Conservation (phyloP, 495 filamentous ascomycete genomes). For the Podospora didyma region DNA sequence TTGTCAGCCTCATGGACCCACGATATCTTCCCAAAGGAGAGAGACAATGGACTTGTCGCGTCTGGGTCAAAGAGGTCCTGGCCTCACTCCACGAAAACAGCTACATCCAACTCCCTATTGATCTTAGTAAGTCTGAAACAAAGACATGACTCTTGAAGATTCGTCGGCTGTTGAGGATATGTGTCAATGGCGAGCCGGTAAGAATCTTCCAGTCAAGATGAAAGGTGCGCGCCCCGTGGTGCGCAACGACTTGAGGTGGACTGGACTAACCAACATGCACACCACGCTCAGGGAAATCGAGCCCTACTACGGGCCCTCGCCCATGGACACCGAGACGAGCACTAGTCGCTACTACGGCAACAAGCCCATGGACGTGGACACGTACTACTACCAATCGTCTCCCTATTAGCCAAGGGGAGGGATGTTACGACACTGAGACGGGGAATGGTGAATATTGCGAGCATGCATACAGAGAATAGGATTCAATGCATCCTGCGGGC, state of each 20-base stretch:
- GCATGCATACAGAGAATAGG: no score
- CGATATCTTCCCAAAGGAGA: neutral
- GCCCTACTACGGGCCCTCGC: neutral
- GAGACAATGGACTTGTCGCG: slow-evolving; percentile 1
- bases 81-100: neutral
- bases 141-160: no score
- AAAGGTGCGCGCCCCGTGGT: neutral
- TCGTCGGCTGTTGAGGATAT: no score
- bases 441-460: no score
- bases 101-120: neutral
- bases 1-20: slow-evolving; percentile 2
- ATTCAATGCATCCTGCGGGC: no score
- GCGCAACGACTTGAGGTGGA: neutral
- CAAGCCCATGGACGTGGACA: neutral
- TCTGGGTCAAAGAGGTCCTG: slow-evolving; percentile 6
- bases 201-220: no score
- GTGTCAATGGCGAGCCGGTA: no score
- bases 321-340: neutral
- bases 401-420: no score
- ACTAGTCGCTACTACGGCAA: neutral
- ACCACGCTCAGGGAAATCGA: neutral
- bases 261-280: neutral
- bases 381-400: no score
- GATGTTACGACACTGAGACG: no score
- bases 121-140: neutral